Percentiles rank a stretch among this genome's conserved stretches.
Evolutionary conservation across 2,329 filamentous ascomycete species (phyloP).

Genomic region (Cordyceps pruinosa): DNA sequence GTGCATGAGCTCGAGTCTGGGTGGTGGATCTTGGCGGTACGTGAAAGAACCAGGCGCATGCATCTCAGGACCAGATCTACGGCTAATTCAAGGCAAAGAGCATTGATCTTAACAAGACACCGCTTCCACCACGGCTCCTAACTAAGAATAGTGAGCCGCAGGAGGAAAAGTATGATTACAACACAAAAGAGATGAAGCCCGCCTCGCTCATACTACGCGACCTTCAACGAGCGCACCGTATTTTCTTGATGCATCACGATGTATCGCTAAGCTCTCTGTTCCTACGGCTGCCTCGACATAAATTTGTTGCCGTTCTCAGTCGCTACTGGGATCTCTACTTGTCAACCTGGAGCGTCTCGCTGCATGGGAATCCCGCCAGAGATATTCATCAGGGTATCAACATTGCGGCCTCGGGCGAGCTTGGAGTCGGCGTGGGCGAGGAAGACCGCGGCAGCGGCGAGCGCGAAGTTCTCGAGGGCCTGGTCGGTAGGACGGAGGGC

Average conservation of each 20-base stretch:
- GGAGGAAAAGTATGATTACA: constrained; percentile 62
- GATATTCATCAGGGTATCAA: constrained; percentile 79
- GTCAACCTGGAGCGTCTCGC: constrained; percentile 77
- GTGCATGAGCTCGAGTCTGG: constrained; percentile 80
- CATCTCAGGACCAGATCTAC: background rate
- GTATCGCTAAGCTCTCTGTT: constrained; percentile 66
- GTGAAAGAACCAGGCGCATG: constrained; percentile 23
- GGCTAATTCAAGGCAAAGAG: constrained; percentile 22
- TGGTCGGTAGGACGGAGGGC: constrained; percentile 71
- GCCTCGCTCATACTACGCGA: constrained; percentile 71
- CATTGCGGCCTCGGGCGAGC: constrained; percentile 80
- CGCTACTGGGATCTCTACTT: constrained; percentile 72
- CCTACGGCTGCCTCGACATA: constrained; percentile 52
- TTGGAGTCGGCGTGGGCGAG: constrained; percentile 90
- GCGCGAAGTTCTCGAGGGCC: constrained; percentile 85
- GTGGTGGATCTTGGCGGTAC: constrained; percentile 93
- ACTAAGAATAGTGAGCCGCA: constrained; percentile 34
- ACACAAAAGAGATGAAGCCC: constrained; percentile 82
- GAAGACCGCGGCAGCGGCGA: constrained; percentile 93
- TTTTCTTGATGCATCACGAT: constrained; percentile 84
- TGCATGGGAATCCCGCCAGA: constrained; percentile 81
- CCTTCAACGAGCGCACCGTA: constrained; percentile 70
- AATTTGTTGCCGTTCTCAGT: constrained; percentile 66
- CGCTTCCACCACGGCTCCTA: constrained; percentile 50
- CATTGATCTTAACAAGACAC: constrained; percentile 69